Conservation (phyloP, 208 protist genomes). For the Trypanosoma caninum region DNA sequence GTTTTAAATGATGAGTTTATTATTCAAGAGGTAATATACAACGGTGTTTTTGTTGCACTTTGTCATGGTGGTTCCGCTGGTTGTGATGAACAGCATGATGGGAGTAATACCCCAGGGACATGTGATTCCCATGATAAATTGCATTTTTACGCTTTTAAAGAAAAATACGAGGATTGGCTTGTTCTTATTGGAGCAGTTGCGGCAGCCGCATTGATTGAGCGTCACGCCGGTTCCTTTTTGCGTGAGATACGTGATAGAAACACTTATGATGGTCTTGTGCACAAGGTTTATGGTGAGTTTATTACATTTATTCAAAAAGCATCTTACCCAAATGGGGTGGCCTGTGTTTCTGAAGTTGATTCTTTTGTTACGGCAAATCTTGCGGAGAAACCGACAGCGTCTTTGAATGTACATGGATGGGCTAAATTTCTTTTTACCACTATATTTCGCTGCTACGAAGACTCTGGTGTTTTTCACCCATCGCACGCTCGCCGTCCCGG, state of each 20-base stretch:
- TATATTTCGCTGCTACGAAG: constrained; percentile 28
- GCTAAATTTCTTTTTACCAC: constrained; percentile 24
- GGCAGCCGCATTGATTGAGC: constrained; percentile 19
- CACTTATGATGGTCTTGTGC: constrained; percentile 12
- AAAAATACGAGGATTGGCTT: constrained; percentile 30
- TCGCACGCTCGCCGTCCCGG: constrained; percentile 28
- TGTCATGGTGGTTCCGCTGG: constrained; percentile 8
- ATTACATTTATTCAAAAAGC: constrained; percentile 9
- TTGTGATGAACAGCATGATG: background rate
- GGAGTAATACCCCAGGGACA: background rate
- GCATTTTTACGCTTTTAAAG: constrained; percentile 19
- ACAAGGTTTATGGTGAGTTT: constrained; percentile 2
- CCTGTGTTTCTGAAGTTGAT: background rate
- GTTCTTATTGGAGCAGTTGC: constrained; percentile 25
- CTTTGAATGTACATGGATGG: constrained; percentile 6
- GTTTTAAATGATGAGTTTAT: constrained; percentile 21
- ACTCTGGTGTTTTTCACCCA: constrained; percentile 29
- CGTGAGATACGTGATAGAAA: background rate
- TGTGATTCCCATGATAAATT: background rate
- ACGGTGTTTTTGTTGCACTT: constrained; percentile 10
- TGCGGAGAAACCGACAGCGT: background rate
- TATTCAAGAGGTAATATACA: constrained; percentile 18
- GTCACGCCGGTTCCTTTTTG: constrained; percentile 11
- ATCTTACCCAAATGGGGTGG: background rate
- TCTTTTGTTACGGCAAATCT: background rate